Evolutionary conservation across 2,329 filamentous ascomycete genomes (phyloP).

Genomic region (Rachicladosporium sp.): DNA sequence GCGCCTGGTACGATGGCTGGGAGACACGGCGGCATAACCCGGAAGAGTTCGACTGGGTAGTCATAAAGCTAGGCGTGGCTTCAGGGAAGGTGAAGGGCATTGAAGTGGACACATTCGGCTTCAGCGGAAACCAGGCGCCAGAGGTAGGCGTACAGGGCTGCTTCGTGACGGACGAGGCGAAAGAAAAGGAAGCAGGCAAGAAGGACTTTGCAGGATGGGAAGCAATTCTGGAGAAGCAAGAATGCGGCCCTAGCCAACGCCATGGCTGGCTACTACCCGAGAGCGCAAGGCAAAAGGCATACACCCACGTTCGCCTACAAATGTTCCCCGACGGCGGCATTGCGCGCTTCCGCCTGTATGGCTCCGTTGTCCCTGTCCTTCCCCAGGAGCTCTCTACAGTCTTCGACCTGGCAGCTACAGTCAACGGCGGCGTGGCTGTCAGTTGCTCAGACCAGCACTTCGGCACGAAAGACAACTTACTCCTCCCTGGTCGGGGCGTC

Average conservation of each 20-base stretch:
- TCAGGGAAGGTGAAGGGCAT: conserved; percentile 61
- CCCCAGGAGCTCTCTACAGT: conserved; percentile 52
- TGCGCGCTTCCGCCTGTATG: conserved; percentile 66
- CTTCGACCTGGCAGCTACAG: conserved; percentile 64
- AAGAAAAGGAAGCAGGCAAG: conserved; percentile 47
- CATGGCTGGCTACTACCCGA: conserved; percentile 58
- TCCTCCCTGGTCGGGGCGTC: conserved; percentile 65
- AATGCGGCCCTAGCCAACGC: conserved; percentile 61
- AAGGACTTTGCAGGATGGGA: conserved; percentile 46
- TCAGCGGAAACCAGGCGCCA: conserved; percentile 71
- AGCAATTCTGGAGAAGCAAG: conserved; percentile 54
- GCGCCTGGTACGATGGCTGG: conserved; percentile 55
- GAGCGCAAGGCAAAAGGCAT: conserved; percentile 48
- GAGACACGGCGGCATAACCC: conserved; percentile 50
- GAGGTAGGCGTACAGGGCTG: conserved; percentile 66
- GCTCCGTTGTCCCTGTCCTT: conserved; percentile 64
- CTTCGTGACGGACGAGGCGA: conserved; percentile 48
- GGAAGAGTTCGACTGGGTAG: conserved; percentile 46
- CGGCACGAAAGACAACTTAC: conserved; percentile 65
- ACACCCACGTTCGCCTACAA: conserved; percentile 67
- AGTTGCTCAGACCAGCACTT: conserved; percentile 77
- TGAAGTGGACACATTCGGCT: conserved; percentile 71
- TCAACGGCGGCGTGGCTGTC: conserved; percentile 65
- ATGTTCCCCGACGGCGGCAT: conserved; percentile 84
- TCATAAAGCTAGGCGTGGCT: conserved; percentile 47